Percentiles rank a stretch among this genome's conserved stretches.
Conservation (phyloP, 768 basidiomycete genomes). For the Hypholoma fasciculare region DNA sequence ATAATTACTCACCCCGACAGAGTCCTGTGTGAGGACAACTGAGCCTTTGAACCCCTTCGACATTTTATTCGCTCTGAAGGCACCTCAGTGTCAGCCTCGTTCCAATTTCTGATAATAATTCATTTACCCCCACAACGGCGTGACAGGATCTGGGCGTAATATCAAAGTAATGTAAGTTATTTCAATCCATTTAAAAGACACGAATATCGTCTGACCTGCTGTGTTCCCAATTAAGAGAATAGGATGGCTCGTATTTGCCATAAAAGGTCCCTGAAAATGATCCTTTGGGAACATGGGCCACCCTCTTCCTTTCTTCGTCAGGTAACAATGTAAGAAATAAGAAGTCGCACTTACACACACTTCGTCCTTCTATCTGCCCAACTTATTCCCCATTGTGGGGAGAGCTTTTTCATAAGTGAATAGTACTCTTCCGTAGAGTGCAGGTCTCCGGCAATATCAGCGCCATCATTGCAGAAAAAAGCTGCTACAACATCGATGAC, state of each 20-base stretch:
- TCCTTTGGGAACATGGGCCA: constrained; percentile 5
- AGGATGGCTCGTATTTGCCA: constrained; percentile 5
- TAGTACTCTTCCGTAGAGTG: constrained; percentile 29
- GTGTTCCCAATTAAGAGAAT: constrained; percentile 7
- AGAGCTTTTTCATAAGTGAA: constrained; percentile 19
- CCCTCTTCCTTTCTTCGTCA: neutral
- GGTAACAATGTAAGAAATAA: too few relatives aligned
- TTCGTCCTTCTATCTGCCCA: constrained; percentile 27
- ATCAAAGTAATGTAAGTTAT: neutral
- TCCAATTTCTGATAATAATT: neutral
- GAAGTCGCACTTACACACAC: constrained; percentile 30
- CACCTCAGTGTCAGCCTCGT: neutral
- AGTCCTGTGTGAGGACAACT: constrained; percentile 40
- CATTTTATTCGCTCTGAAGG: constrained; percentile 4
- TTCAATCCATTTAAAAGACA: neutral
- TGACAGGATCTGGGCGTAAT: constrained; percentile 1
- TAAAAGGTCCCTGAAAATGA: constrained; percentile 6
- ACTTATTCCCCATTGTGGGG: constrained; percentile 28
- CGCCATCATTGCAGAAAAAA: constrained; percentile 37
- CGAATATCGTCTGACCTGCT: neutral
- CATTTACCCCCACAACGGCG: neutral
- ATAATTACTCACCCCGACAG: constrained; percentile 29
- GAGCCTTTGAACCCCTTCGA: constrained; percentile 33
- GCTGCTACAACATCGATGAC: constrained; percentile 20
- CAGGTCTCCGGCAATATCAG: constrained; percentile 25